These are phyloP conservation scores for Kwoniella sp. DNA, from an alignment of 768 basidiomycete genomes.

Conservation along the genomic window DNA sequence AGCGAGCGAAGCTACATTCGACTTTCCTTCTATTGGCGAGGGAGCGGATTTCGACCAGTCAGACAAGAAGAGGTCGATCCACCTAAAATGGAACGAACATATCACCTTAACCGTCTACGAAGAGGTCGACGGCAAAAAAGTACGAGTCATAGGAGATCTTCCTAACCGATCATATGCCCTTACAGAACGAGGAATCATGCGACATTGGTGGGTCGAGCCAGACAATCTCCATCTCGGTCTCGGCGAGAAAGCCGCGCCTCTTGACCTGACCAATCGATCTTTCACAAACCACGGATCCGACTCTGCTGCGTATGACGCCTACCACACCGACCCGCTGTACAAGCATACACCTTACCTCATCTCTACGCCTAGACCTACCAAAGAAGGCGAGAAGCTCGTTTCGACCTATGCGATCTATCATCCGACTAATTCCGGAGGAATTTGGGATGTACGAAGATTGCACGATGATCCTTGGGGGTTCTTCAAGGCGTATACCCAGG, in stretches of 20 bases:
- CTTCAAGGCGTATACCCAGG: constrained; percentile 48
- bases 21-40: constrained; percentile 21
- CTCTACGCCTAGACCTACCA: constrained; percentile 29
- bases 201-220: constrained; percentile 33
- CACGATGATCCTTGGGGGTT: constrained; percentile 51
- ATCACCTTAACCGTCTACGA: constrained; percentile 36
- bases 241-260: constrained; percentile 51
- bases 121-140: constrained; percentile 11
- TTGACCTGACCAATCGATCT: constrained; percentile 40
- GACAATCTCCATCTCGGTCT: constrained; percentile 46
- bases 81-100: constrained; percentile 36
- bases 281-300: constrained; percentile 47
- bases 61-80: constrained; percentile 25
- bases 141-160: constrained; percentile 37
- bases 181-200: constrained; percentile 42
- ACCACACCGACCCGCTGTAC: constrained; percentile 51
- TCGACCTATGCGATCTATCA: constrained; percentile 36
- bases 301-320: constrained; percentile 49
- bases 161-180: constrained; percentile 41
- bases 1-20: constrained; percentile 27
- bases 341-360: constrained; percentile 55
- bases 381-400: constrained; percentile 16
- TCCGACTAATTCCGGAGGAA: constrained; percentile 42
- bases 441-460: constrained; percentile 47
- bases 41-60: constrained; percentile 23